Evolutionary conservation across 1,284 basidiomycete species (phyloP), one percentile per base, ranked within the genome.

Genomic region (Pholiota adiposa): DNA sequence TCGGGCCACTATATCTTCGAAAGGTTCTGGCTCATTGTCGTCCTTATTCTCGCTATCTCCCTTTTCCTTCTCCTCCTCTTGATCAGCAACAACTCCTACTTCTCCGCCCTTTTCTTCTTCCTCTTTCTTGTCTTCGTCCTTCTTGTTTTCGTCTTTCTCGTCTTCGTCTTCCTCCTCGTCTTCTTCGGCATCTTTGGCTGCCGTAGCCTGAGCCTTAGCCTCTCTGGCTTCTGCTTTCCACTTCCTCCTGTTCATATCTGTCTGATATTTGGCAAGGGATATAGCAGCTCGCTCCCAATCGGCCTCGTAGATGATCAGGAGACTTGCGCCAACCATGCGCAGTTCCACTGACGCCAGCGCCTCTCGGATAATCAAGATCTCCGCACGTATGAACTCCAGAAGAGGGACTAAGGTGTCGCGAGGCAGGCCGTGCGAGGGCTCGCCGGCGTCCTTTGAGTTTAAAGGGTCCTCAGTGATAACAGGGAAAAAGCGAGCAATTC

Each of bases 231-330:
- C n/a, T n/a, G n/a, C n/a, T n/a, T n/a, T n/a, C n/a, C n/a, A n/a
- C 62, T 2, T 71, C 60, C 74, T 65, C 1, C 77, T 75, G 0
- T 79, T 8, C 68, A 33, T 33, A 33, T 33, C 62, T 2, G 71
- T 60, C 6, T 62, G 61, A 34, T 68, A 58, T 33, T 70, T 67
- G 52, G 76, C 68, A 53, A 78, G 64, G 9, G 71, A 74, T 43
- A 79, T 79, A 29, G 76, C 76, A 1, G 81, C 83, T 18, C 73
- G 76, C 25, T 74, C 76, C 61, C 82, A 75, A 52, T 81, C 73
- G 56, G 88, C 93, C 72, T 98, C 96, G 71, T 96, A 97, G 12
- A 96, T 77, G 50, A 98, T 79, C 51, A 98, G 76, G 41, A 97
- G 70, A 63, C 92, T 95, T 21, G 82, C 84, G 4, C 92, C 95